A percentile compares a stretch with the other conserved stretches of the same genome.
These are phyloP conservation scores for Elsinoe necatrix DNA, from an alignment of 2,329 filamentous ascomycete genomes.

Conservation along the genomic window DNA sequence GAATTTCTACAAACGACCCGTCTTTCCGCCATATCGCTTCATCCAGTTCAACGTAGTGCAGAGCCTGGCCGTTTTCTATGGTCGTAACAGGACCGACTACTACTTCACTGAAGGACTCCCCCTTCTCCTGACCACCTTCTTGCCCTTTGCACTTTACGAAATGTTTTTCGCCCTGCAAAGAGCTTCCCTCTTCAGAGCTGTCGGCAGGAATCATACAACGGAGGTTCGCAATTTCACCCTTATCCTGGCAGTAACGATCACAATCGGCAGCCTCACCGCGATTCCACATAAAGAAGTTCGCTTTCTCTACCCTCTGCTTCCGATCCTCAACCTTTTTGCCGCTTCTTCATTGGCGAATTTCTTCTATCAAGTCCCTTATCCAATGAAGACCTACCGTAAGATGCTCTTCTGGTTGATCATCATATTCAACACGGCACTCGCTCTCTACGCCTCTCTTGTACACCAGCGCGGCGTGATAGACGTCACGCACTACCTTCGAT, in stretches of 20 bases:
- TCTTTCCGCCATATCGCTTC: constrained; percentile 79
- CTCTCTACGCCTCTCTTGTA: constrained; percentile 62
- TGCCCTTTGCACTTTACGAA: constrained; percentile 66
- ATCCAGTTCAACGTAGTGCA: constrained; percentile 85
- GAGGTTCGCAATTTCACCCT: constrained; percentile 19
- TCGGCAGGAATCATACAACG: constrained; percentile 20
- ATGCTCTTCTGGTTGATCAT: constrained; percentile 47
- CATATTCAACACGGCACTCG: constrained; percentile 59
- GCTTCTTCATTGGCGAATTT: constrained; percentile 59
- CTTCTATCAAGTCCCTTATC: constrained; percentile 42
- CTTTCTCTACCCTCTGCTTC: constrained; percentile 89
- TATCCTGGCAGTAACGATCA: constrained; percentile 49
- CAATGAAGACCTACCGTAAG: constrained; percentile 37
- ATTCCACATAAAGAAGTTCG: constrained; percentile 95
- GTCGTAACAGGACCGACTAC: constrained; percentile 82
- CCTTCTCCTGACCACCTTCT: constrained; percentile 69
- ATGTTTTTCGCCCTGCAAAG: constrained; percentile 44
- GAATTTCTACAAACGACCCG: constrained; percentile 75
- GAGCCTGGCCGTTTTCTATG: constrained; percentile 86
- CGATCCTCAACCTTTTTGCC: constrained; percentile 72
- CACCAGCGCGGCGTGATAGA: constrained; percentile 75
- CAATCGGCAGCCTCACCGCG: constrained; percentile 57
- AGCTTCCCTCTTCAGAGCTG: constrained; percentile 7
- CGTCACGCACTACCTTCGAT: constrained; percentile 67
- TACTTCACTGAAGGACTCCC: constrained; percentile 86